A percentile compares a stretch with the other conserved stretches of the same genome.
Evolutionary conservation across 257 asterid species (phyloP).

Genomic region (Fraxinus excelsior): DNA sequence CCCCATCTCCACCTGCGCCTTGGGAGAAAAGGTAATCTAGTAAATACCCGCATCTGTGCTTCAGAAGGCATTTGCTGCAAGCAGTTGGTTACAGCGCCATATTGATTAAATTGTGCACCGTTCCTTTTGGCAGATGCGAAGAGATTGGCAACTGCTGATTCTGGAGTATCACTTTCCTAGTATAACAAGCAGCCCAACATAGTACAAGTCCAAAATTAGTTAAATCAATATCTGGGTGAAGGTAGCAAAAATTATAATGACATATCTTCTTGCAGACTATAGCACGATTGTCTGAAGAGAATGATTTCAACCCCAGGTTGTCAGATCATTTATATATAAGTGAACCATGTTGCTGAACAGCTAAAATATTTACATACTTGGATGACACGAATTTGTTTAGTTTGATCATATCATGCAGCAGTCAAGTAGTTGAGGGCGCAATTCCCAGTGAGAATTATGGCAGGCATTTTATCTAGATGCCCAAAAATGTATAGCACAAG

Average conservation of each 20-base stretch:
- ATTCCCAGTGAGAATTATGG: not conserved
- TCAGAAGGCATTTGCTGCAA: conserved; percentile 84
- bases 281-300: not conserved
- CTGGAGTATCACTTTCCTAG: conserved; percentile 88
- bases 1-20: not conserved
- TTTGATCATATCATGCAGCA: not conserved
- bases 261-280: not conserved
- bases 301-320: conserved; percentile 2
- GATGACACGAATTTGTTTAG: not conserved
- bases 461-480: not conserved
- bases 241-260: conserved; percentile 4
- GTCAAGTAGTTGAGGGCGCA: not conserved
- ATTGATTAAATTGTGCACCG: conserved; percentile 48
- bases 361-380: not conserved
- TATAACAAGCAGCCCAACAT: conserved; percentile 15
- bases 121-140: conserved; percentile 74
- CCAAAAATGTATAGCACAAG: not conserved
- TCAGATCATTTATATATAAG: not conserved
- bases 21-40: conserved; percentile 44
- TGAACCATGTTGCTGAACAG: not conserved
- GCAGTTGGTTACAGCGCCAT: conserved; percentile 62
- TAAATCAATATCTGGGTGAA: conserved; percentile 17
- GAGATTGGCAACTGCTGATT: conserved; percentile 78
- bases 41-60: conserved; percentile 48
- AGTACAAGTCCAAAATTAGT: conserved; percentile 4